Evolutionary conservation across 2,329 filamentous ascomycete species (phyloP).

Genomic region (Aureobasidium mangrovei): DNA sequence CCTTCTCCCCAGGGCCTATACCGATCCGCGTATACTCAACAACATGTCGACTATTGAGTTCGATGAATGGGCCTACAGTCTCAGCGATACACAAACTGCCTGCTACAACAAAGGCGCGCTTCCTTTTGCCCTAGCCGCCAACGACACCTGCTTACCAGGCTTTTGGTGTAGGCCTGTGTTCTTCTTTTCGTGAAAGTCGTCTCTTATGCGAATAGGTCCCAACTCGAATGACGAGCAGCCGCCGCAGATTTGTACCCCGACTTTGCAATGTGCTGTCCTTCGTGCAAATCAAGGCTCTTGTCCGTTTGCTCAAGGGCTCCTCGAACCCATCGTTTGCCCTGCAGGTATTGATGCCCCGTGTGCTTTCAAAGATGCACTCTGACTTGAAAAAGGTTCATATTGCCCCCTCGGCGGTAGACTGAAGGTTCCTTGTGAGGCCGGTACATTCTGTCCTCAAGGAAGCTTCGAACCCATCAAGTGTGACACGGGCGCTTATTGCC

Average conservation of each 20-base stretch:
- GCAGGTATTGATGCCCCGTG: conserved; percentile 29
- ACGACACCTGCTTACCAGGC: conserved; percentile 24
- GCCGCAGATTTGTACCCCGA: conserved; percentile 26
- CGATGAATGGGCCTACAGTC: conserved; percentile 18
- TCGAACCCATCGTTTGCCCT: conserved; percentile 45
- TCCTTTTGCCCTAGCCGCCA: conserved; percentile 23
- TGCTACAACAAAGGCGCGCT: conserved; percentile 22
- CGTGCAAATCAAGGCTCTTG: conserved; percentile 21
- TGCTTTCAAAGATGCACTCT: neutral
- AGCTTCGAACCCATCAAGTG: conserved; percentile 42
- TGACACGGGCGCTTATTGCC: conserved; percentile 38
- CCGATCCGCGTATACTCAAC: neutral
- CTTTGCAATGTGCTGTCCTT: conserved; percentile 19
- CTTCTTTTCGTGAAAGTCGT: neutral
- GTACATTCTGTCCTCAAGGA: conserved; percentile 45
- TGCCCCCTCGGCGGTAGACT: conserved; percentile 39
- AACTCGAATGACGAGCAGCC: conserved; percentile 18
- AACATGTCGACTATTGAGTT: conserved; percentile 22
- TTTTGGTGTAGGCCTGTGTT: conserved; percentile 20
- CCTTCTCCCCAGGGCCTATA: neutral
- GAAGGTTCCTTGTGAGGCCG: conserved; percentile 37
- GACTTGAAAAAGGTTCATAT: conserved; percentile 25
- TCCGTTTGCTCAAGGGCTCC: conserved; percentile 27
- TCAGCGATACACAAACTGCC: conserved; percentile 18
- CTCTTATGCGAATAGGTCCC: neutral